These are phyloP conservation scores for Fusarium sublunatum DNA, from an alignment of 2,329 filamentous ascomycete species.

Conservation along the genomic window DNA sequence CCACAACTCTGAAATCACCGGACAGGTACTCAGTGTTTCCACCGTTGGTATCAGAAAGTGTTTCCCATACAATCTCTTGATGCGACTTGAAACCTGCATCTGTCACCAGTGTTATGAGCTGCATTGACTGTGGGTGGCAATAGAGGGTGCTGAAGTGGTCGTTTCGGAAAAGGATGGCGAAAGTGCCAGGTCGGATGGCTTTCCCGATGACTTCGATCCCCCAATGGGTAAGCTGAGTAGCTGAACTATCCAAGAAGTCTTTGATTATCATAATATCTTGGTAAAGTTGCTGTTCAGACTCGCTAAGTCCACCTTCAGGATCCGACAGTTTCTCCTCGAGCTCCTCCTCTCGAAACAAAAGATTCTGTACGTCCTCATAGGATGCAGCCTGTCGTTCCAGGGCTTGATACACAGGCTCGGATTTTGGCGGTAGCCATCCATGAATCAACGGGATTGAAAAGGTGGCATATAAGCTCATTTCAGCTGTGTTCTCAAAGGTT, in stretches of 20 bases:
- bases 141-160: constrained; percentile 97
- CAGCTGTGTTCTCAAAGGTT: constrained; percentile 85
- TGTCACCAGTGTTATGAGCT: constrained; percentile 87
- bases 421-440: constrained; percentile 84
- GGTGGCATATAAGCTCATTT: constrained; percentile 91
- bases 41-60: constrained; percentile 87
- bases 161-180: constrained; percentile 94
- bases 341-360: constrained; percentile 90
- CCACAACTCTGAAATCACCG: constrained; percentile 89
- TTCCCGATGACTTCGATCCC: constrained; percentile 80
- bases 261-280: constrained; percentile 89
- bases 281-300: constrained; percentile 81
- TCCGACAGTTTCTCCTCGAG: constrained; percentile 78
- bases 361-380: constrained; percentile 91
- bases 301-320: constrained; percentile 64
- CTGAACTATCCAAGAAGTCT: constrained; percentile 79
- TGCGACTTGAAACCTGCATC: constrained; percentile 90
- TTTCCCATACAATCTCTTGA: constrained; percentile 96
- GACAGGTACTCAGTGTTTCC: constrained; percentile 85
- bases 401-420: constrained; percentile 74
- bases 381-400: constrained; percentile 81
- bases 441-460: constrained; percentile 92
- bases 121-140: constrained; percentile 80
- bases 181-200: constrained; percentile 77
- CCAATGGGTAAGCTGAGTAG: constrained; percentile 87